A percentile compares a stretch with the other conserved stretches of the same genome.
Conservation (phyloP, 2,329 filamentous ascomycete genomes). For the Aspergillus pseudoterreus region DNA sequence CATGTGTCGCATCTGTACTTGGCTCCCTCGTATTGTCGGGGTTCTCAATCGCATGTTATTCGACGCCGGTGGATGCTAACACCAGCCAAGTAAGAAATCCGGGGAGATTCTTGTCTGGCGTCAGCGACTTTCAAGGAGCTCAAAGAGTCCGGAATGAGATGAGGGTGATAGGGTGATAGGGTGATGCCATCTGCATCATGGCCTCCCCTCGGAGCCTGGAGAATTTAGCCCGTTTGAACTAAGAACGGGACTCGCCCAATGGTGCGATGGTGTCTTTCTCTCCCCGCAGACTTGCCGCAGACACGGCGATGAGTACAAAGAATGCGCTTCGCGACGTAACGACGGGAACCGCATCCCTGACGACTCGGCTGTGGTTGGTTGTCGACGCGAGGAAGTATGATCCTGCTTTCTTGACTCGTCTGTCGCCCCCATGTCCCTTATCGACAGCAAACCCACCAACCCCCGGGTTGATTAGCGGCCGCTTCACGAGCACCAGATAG, state of each 20-base stretch:
- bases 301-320: neutral
- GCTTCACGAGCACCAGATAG: neutral
- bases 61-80: too few species aligned
- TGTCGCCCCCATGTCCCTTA: neutral
- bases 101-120: too few species aligned
- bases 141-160: too few species aligned
- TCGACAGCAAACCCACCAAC: neutral
- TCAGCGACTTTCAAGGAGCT: too few species aligned
- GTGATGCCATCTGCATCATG: neutral
- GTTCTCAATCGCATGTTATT: neutral
- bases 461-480: neutral
- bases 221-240: neutral
- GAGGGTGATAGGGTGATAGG: too few species aligned
- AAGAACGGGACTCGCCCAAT: too few species aligned
- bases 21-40: constrained; percentile 3
- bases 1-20: constrained; percentile 10
- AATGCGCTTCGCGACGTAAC: too few species aligned
- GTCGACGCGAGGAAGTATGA: neutral
- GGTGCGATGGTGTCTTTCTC: neutral
- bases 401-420: constrained; percentile 5
- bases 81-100: too few species aligned
- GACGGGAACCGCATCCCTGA: neutral
- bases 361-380: neutral
- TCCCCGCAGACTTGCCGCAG: neutral
- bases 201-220: neutral